Evolutionary conservation across 1,284 basidiomycete species (phyloP).

Genomic region (Boletellus deceptivus): DNA sequence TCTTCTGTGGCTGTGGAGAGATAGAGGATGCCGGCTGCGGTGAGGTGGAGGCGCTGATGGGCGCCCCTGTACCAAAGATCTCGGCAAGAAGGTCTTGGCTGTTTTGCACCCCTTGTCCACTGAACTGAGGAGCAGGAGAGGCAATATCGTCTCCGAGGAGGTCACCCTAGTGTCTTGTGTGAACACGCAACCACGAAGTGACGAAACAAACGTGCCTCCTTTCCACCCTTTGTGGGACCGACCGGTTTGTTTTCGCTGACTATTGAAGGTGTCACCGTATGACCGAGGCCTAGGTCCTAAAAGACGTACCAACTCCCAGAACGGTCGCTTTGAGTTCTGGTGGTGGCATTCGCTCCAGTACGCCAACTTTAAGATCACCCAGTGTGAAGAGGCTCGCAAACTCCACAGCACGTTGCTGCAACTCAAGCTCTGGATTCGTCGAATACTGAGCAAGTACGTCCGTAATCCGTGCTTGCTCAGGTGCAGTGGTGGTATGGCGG

Average conservation of each 20-base stretch:
- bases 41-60: conserved; percentile 39
- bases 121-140: conserved; percentile 35
- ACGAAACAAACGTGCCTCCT: conserved; percentile 52
- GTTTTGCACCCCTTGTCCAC: conserved; percentile 53
- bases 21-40: conserved; percentile 41
- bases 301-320: conserved; percentile 74
- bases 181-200: conserved; percentile 6
- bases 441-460: conserved; percentile 77
- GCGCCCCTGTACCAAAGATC: conserved; percentile 75
- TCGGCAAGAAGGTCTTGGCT: conserved; percentile 92
- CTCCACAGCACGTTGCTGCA: conserved; percentile 95
- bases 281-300: neutral
- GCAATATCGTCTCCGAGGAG: conserved; percentile 75
- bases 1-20: conserved; percentile 50
- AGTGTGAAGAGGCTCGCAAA: conserved; percentile 82
- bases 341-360: conserved; percentile 97
- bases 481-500: conserved; percentile 59
- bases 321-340: conserved; percentile 95
- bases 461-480: conserved; percentile 77
- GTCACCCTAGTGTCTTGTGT: conserved; percentile 49
- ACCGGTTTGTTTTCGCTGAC: conserved; percentile 94
- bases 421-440: conserved; percentile 87
- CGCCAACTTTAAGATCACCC: conserved; percentile 80
- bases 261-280: conserved; percentile 27
- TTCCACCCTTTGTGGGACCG: conserved; percentile 78